A percentile compares a stretch with the other conserved stretches of the same genome.
phyloP scores from a whole-genome alignment of 106 monocot genomes.

The Allium cepa region DNA sequence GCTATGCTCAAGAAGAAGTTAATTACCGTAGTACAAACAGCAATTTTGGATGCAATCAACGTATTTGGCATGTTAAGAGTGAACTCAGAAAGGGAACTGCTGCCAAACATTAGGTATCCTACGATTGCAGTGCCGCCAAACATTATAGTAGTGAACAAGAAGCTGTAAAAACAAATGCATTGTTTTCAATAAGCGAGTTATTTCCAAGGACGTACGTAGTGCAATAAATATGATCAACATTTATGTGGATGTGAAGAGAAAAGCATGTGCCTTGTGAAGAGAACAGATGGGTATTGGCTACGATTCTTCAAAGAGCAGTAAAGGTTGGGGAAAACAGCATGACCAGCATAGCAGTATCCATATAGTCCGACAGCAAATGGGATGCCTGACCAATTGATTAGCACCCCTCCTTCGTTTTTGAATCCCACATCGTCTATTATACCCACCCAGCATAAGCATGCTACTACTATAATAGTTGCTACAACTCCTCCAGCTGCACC shows the following conservation, averaged over 20 bases:
- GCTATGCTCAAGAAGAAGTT: neutral
- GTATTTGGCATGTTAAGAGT: conserved; percentile 53
- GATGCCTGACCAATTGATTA: conserved; percentile 60
- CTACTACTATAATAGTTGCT: conserved; percentile 55
- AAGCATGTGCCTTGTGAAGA: conserved; percentile 47
- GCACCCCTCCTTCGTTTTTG: conserved; percentile 28
- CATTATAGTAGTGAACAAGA: conserved; percentile 23
- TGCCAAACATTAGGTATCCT: conserved; percentile 58
- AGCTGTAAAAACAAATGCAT: conserved; percentile 18
- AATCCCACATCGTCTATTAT: conserved; percentile 64
- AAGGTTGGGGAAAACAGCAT: conserved; percentile 90
- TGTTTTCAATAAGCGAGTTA: too few species aligned
- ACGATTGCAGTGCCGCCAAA: conserved; percentile 34
- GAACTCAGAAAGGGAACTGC: conserved; percentile 38
- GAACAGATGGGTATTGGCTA: conserved; percentile 51
- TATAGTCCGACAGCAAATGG: conserved; percentile 28
- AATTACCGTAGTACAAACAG: conserved; percentile 51
- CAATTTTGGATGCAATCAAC: conserved; percentile 42
- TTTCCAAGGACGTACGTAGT: too few species aligned
- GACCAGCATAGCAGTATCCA: conserved; percentile 80
- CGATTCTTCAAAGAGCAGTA: conserved; percentile 82
- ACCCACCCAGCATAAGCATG: conserved; percentile 74
- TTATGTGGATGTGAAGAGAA: too few species aligned
- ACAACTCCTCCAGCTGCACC: conserved; percentile 77
- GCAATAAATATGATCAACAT: too few species aligned